Conservation (phyloP, 2,329 filamentous ascomycete genomes). For the Neofusicoccum kwambonambiense region DNA sequence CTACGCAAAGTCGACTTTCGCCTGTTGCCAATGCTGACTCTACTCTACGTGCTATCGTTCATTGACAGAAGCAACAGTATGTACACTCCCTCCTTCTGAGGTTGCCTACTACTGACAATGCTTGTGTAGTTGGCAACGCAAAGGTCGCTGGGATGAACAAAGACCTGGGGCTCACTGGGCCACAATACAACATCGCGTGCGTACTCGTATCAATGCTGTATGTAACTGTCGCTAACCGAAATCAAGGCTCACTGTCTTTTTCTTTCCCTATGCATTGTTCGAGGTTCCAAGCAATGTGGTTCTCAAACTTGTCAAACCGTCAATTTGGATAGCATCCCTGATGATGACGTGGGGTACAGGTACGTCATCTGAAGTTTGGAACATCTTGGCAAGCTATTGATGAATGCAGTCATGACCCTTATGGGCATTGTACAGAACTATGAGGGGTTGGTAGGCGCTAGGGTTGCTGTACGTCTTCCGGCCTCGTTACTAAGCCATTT, state of each 20-base stretch:
- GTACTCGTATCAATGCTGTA: not conserved
- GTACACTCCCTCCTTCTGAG: not conserved
- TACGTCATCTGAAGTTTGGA: not conserved
- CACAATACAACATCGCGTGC: constrained; percentile 60
- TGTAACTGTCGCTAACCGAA: not conserved
- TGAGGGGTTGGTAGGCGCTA: constrained; percentile 46
- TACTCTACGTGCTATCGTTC: constrained; percentile 42
- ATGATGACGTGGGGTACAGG: constrained; percentile 44
- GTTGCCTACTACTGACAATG: not conserved
- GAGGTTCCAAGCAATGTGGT: constrained; percentile 56
- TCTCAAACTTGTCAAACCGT: constrained; percentile 52
- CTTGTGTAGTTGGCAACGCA: constrained; percentile 40
- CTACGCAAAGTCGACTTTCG: constrained; percentile 27
- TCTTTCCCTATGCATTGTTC: constrained; percentile 22
- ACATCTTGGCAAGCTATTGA: not conserved
- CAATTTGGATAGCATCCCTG: constrained; percentile 33
- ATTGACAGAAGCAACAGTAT: constrained; percentile 38
- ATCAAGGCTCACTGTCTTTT: not conserved
- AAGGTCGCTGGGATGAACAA: constrained; percentile 32
- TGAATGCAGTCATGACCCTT: constrained; percentile 38
- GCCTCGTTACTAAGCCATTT: not conserved
- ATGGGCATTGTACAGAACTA: constrained; percentile 49
- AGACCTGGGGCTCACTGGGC: constrained; percentile 39
- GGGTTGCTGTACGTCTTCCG: constrained; percentile 31
- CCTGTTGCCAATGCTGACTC: constrained; percentile 27